These are phyloP conservation scores for Obelidium mucronatum DNA, from an alignment of 192 early-diverging fungal species.

Conservation along the genomic window DNA sequence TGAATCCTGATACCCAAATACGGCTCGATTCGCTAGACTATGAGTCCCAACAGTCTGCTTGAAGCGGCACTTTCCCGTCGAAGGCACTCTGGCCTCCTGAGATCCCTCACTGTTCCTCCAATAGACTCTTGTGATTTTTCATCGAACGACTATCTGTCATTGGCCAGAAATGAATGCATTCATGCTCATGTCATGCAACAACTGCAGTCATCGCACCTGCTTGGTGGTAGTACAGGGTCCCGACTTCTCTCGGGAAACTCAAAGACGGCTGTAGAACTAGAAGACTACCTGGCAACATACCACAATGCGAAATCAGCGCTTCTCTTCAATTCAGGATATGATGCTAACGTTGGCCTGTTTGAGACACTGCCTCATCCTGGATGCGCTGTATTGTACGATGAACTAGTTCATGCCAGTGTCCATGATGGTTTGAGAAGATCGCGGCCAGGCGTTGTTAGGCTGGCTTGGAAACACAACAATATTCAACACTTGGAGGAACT, in stretches of 20 bases:
- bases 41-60: no score
- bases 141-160: conserved; percentile 84
- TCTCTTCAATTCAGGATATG: conserved; percentile 87
- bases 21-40: conserved; percentile 12
- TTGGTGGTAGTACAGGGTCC: conserved; percentile 70
- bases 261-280: conserved; percentile 64
- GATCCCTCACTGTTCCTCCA: conserved; percentile 10
- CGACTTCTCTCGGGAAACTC: conserved; percentile 80
- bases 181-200: neutral
- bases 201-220: neutral
- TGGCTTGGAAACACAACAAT: conserved; percentile 74
- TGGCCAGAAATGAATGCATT: no score
- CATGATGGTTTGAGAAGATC: conserved; percentile 78
- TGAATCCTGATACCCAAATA: neutral
- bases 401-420: conserved; percentile 80
- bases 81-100: neutral
- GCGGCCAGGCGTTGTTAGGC: conserved; percentile 36
- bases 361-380: conserved; percentile 68
- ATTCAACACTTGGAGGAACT: conserved; percentile 55
- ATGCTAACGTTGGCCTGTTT: conserved; percentile 81
- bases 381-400: conserved; percentile 75
- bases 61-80: conserved; percentile 2
- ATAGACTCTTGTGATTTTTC: conserved; percentile 66
- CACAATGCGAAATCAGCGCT: conserved; percentile 69
- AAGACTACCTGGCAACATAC: conserved; percentile 67